phyloP scores from a whole-genome alignment of 441 rosid genomes.

The Populus trichocarpa region DNA sequence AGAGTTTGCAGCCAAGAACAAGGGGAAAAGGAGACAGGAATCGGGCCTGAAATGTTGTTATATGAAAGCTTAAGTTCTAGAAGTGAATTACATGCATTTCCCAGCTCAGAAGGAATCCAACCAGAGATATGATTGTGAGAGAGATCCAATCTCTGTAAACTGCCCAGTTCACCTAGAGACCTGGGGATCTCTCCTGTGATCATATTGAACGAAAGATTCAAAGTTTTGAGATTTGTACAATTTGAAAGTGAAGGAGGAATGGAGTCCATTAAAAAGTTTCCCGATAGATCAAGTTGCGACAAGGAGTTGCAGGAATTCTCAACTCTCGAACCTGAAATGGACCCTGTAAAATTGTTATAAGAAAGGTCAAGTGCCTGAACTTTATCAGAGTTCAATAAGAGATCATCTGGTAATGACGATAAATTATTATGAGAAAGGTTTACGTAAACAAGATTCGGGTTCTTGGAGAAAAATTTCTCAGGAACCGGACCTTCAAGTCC shows the following conservation, averaged over 20 bases:
- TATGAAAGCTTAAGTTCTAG: conserved; percentile 52
- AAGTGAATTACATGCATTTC: conserved; percentile 62
- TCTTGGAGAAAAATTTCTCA: conserved; percentile 48
- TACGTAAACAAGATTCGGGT: conserved; percentile 51
- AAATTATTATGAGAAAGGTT: conserved; percentile 63
- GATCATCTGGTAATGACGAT: conserved; percentile 51
- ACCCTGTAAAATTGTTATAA: conserved; percentile 76
- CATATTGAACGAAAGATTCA: conserved; percentile 62
- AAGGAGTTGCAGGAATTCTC: conserved; percentile 60
- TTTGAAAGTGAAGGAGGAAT: conserved; percentile 65
- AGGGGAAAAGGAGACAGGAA: conserved; percentile 58
- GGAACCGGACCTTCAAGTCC: conserved; percentile 74
- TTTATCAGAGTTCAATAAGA: conserved; percentile 49
- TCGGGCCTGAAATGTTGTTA: conserved; percentile 75
- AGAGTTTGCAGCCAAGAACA: conserved; percentile 68
- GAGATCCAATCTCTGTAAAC: conserved; percentile 43
- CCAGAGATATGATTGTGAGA: conserved; percentile 73
- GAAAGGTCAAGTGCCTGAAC: conserved; percentile 80
- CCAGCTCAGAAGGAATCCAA: conserved; percentile 76
- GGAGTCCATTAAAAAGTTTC: conserved; percentile 46
- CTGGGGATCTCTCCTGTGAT: conserved; percentile 67
- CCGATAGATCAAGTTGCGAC: conserved; percentile 63
- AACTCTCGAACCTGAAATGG: conserved; percentile 54
- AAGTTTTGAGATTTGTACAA: conserved; percentile 67
- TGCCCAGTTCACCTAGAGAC: conserved; percentile 48